Percentiles rank a stretch among this genome's conserved stretches.
Conservation (phyloP, 164 flowering plant genomes). For the Dillenia turbinata region DNA sequence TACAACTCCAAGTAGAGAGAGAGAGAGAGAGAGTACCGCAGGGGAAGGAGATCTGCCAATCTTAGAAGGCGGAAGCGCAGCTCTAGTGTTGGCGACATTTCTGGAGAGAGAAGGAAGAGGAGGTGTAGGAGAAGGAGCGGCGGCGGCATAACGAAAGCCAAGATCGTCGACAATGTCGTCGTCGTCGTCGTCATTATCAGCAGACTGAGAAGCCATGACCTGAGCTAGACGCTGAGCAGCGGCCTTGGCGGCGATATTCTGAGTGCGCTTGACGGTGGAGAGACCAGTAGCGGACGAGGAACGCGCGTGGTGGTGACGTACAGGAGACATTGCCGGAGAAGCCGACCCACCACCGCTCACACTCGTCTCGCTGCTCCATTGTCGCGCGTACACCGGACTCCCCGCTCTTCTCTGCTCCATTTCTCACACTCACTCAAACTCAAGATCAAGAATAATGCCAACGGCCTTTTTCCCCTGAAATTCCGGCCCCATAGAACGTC, state of each 20-base stretch:
- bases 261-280: slow-evolving; percentile 53
- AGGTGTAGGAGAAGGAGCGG: slow-evolving; percentile 33
- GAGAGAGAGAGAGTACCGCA: slow-evolving; percentile 28
- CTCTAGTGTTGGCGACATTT: neutral
- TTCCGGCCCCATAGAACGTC: no score
- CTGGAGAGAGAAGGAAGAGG: neutral
- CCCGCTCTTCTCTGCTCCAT: slow-evolving; percentile 36
- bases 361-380: slow-evolving; percentile 40
- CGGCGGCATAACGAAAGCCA: slow-evolving; percentile 29
- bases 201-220: slow-evolving; percentile 71
- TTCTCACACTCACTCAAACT: neutral
- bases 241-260: slow-evolving; percentile 69
- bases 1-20: neutral
- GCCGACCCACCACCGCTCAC: slow-evolving; percentile 10
- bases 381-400: slow-evolving; percentile 27
- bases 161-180: slow-evolving; percentile 36
- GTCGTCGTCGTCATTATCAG: slow-evolving; percentile 48
- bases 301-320: slow-evolving; percentile 31
- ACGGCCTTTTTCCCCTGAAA: no score
- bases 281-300: slow-evolving; percentile 41
- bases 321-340: slow-evolving; percentile 30
- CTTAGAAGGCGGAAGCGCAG: slow-evolving; percentile 13
- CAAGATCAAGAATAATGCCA: no score
- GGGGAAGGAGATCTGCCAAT: slow-evolving; percentile 53
- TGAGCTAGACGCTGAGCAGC: slow-evolving; percentile 82